phyloP scores from a whole-genome alignment of 345 rosid genomes.

The Brassica cretica region DNA sequence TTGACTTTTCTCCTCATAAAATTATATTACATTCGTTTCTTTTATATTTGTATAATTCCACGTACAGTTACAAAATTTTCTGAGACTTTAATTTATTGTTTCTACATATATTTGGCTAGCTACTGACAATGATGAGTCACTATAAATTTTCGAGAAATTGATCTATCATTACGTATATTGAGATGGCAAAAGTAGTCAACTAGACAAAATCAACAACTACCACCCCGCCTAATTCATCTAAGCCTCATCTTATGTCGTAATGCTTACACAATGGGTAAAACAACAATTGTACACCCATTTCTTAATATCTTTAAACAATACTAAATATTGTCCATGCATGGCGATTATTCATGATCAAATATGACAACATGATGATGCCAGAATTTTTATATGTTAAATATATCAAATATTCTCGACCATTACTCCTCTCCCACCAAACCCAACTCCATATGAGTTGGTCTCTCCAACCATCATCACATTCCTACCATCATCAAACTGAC shows the following conservation, averaged over 20 bases:
- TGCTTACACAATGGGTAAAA: background rate
- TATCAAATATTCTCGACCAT: background rate
- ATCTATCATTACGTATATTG: too few species aligned
- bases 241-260: too few species aligned
- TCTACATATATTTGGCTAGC: background rate
- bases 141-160: too few species aligned
- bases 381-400: background rate
- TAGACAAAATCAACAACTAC: too few species aligned
- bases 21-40: slow-evolving; percentile 6
- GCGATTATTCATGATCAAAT: background rate
- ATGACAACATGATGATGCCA: slow-evolving; percentile 25
- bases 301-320: background rate
- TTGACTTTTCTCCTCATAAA: background rate
- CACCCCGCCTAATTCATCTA: too few species aligned
- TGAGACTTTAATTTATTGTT: background rate
- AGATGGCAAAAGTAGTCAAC: too few species aligned
- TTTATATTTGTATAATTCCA: background rate
- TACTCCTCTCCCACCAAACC: slow-evolving; percentile 18
- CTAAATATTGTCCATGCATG: background rate
- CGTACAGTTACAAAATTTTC: background rate
- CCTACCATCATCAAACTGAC: background rate
- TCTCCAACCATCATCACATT: slow-evolving; percentile 9
- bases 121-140: too few species aligned
- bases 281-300: slow-evolving; percentile 17
- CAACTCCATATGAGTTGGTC: background rate